phyloP scores from a whole-genome alignment of 2,329 filamentous ascomycete species.

The Diaporthe sp. region DNA sequence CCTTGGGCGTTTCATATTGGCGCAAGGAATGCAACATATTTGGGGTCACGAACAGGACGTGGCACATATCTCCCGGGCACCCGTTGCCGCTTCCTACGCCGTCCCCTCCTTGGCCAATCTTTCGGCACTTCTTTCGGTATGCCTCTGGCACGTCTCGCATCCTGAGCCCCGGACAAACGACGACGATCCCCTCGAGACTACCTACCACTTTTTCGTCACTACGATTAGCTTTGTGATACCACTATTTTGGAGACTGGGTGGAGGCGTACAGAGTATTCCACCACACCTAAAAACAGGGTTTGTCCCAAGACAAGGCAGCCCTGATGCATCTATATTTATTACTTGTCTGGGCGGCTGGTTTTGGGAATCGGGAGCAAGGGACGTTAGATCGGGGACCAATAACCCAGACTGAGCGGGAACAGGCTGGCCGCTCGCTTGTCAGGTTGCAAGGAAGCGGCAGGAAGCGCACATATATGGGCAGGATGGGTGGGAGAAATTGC shows the following conservation, averaged over 20 bases:
- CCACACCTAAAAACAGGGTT: constrained; percentile 22
- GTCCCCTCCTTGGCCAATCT: constrained; percentile 55
- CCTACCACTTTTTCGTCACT: constrained; percentile 39
- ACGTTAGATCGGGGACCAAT: constrained; percentile 23
- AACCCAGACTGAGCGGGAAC: constrained; percentile 33
- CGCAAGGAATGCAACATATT: constrained; percentile 38
- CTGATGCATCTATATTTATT: constrained; percentile 38
- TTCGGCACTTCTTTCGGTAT: constrained; percentile 40
- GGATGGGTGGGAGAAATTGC: neutral
- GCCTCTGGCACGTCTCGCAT: constrained; percentile 19
- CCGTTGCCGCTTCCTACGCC: constrained; percentile 51
- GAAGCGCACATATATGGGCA: constrained; percentile 6
- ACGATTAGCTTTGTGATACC: constrained; percentile 43
- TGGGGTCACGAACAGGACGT: constrained; percentile 46
- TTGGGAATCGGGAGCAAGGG: constrained; percentile 16
- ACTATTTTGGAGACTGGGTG: constrained; percentile 35
- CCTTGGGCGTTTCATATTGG: constrained; percentile 39
- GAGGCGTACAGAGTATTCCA: constrained; percentile 30
- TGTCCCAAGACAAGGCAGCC: constrained; percentile 32
- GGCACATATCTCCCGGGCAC: constrained; percentile 44
- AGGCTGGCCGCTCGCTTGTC: constrained; percentile 38
- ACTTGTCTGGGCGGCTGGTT: constrained; percentile 31
- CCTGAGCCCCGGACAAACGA: constrained; percentile 28
- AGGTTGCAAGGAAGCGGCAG: constrained; percentile 27
- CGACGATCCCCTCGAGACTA: constrained; percentile 30